Base-by-base conservation (phyloP, 345 rosid species). In the Hypericum androsaemum region DNA sequence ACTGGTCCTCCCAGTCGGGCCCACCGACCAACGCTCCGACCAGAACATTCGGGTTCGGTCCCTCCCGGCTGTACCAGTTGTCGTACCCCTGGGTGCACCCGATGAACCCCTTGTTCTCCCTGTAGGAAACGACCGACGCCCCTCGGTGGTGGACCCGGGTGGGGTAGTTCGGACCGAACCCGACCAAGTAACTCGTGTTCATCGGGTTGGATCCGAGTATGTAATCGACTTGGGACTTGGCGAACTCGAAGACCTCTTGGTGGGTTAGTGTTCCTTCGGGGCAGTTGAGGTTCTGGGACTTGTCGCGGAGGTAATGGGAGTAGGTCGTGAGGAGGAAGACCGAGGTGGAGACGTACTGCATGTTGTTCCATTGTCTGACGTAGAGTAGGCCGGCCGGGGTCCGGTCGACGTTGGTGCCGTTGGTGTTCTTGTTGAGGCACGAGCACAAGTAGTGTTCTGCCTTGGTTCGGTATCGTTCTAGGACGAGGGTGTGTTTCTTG, bases 1-100 rank as follows among this genome's bases (percentile, higher is more conserved):
- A 83, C 37, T 54, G 57, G 58, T 78, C 90, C 28, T 58, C 58
- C 1, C 39, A 0, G 42, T 80, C 76, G 0, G 87, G 90, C 36
- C 90, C 90, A 6, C 90, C 90, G 7, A 80, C 90, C 0, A 83
- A 59, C 12, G 82, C 86, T 46, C 90, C 84, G 5, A 56, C 57
- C 10, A 78, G 35, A 12, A 63, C 65, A 12, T 76, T 72, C 2
- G 84, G 86, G 73, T 83, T 83, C 0, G 82, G 74, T 36, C 36
- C 58, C 5, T 32, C 44, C 35, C 64, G 58, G 0, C 35, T 52
- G 54, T 58, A 83, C 80, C 79, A 76, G 41, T 62, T 60, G 48
- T 90, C 72, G 58, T 81, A 88, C 12, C 98, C 96, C 63, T 90
- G 94, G 4, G 86, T 90, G 72, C 98, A 88, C 75, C 98, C 96